A percentile compares a stretch with the other conserved stretches of the same genome.
Conservation (phyloP, 2,329 filamentous ascomycete genomes). For the Amesomyces nigricolor region DNA sequence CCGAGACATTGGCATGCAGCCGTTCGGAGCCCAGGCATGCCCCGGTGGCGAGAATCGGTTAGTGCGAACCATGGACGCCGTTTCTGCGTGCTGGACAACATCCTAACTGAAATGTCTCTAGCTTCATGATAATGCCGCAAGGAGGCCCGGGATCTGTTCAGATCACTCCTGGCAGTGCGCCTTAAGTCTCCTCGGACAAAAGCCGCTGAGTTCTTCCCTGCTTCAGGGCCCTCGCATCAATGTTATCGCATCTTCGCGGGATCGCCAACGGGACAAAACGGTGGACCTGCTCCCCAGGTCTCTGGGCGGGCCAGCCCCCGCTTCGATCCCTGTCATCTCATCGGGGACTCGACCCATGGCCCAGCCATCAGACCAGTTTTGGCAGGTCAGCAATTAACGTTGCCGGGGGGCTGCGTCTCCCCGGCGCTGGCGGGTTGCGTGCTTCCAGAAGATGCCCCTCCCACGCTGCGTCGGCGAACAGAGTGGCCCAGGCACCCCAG, state of each 20-base stretch:
- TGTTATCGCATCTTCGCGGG: slow-evolving; percentile 18
- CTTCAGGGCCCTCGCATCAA: slow-evolving; percentile 4
- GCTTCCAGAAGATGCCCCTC: slow-evolving; percentile 24
- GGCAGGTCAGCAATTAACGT: slow-evolving; percentile 27
- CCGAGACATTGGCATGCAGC: slow-evolving; percentile 18
- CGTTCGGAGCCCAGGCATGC: background rate
- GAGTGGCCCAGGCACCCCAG: slow-evolving; percentile 1
- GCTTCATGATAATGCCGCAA: background rate
- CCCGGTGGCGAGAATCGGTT: slow-evolving; percentile 15
- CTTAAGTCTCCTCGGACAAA: background rate
- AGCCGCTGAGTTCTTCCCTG: slow-evolving; percentile 3
- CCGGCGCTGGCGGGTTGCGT: slow-evolving; percentile 21
- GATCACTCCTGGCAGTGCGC: too few species aligned
- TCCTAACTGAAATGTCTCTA: background rate
- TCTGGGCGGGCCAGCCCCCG: slow-evolving; percentile 22
- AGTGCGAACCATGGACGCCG: background rate
- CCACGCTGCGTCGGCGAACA: slow-evolving; percentile 13
- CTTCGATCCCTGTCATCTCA: slow-evolving; percentile 22
- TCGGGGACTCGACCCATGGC: slow-evolving; percentile 21
- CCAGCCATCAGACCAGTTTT: slow-evolving; percentile 29
- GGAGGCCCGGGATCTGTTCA: too few species aligned
- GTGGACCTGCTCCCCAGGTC: slow-evolving; percentile 18
- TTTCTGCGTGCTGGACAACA: background rate
- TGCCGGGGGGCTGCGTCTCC: slow-evolving; percentile 27
- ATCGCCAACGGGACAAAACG: slow-evolving; percentile 10